Evolutionary conservation across 1,284 basidiomycete genomes (phyloP).

Genomic region (Naganishia albida): DNA sequence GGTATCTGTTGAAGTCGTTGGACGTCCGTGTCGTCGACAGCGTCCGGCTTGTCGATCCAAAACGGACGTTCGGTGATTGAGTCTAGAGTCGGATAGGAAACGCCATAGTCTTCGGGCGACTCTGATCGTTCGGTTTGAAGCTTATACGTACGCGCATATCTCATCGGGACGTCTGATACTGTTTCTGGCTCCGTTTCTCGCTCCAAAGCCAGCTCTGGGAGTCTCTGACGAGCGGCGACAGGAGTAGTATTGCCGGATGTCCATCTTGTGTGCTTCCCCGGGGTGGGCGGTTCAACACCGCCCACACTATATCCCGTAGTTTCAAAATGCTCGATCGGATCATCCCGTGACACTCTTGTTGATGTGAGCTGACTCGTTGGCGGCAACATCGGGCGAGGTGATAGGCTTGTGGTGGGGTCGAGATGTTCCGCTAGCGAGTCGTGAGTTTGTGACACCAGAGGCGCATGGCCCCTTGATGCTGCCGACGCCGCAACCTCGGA

Average conservation of each 20-base stretch:
- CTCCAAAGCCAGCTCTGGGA: background rate
- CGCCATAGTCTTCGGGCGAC: background rate
- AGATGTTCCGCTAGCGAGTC: too few species aligned
- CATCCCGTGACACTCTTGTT: background rate
- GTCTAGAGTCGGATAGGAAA: background rate
- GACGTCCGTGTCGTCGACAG: background rate
- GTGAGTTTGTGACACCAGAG: too few species aligned
- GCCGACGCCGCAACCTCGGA: background rate
- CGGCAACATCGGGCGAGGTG: too few species aligned
- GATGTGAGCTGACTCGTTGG: background rate
- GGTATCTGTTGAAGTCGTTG: background rate
- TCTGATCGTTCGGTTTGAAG: background rate
- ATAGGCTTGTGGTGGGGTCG: too few species aligned
- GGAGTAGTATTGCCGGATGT: background rate
- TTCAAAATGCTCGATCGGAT: background rate
- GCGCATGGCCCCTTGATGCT: background rate
- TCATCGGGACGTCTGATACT: too few species aligned
- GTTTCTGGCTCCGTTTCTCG: too few species aligned
- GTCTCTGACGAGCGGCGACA: background rate
- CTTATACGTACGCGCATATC: too few species aligned
- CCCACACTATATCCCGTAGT: conserved; percentile 1
- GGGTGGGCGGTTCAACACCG: background rate
- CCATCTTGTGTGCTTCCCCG: background rate
- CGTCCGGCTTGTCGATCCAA: conserved; percentile 13
- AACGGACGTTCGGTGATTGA: background rate